Evolutionary conservation across 2,329 filamentous ascomycete species (phyloP).

Genomic region (Venturiaceae sp.): DNA sequence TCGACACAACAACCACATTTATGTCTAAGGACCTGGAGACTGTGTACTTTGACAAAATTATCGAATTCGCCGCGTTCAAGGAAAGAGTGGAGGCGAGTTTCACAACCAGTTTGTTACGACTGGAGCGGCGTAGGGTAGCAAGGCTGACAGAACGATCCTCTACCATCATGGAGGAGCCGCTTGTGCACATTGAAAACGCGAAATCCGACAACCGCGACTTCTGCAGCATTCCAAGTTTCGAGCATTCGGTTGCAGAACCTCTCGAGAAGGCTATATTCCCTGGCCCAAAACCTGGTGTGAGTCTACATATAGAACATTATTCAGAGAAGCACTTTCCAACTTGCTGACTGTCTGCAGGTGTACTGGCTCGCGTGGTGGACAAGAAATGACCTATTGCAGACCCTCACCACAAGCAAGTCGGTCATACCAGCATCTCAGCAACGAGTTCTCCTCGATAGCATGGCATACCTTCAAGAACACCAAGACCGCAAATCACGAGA

Average conservation of each 20-base stretch:
- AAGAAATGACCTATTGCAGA: neutral
- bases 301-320: no score
- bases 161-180: neutral
- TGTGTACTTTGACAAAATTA: constrained; percentile 8
- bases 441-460: neutral
- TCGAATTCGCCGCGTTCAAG: constrained; percentile 5
- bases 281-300: neutral
- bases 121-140: constrained; percentile 4
- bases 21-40: constrained; percentile 5
- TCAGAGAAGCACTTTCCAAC: neutral
- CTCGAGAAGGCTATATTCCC: neutral
- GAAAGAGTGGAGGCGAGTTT: constrained; percentile 2
- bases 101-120: neutral
- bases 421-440: neutral
- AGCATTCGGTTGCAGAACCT: neutral
- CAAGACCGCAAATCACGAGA: neutral
- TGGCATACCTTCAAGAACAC: neutral
- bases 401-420: neutral
- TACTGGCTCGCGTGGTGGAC: constrained; percentile 1
- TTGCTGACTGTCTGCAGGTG: neutral
- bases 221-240: constrained; percentile 1
- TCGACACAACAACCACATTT: neutral
- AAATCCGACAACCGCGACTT: constrained; percentile 7
- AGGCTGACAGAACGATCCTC: neutral
- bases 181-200: neutral